These are phyloP conservation scores for Hyphodiscus sp. DNA, from an alignment of 2,329 filamentous ascomycete genomes.

Conservation along the genomic window DNA sequence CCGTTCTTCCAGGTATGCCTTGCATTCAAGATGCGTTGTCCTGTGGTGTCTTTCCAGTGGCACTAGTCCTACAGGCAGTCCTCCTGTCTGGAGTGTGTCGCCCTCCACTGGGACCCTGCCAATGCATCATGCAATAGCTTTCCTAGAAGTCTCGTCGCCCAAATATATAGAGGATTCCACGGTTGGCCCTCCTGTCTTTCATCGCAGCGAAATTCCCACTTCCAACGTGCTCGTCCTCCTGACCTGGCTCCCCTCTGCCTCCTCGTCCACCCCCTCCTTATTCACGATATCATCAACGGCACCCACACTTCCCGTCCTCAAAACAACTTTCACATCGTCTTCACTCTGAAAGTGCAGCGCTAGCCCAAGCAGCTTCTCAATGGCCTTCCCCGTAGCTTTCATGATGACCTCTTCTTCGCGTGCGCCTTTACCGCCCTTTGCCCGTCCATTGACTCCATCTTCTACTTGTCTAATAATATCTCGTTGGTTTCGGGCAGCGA, in stretches of 20 bases:
- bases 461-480: slow-evolving; percentile 15
- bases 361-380: slow-evolving; percentile 25
- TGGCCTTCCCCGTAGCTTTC: slow-evolving; percentile 29
- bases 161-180: neutral
- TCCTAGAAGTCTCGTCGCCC: neutral
- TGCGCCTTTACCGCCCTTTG: slow-evolving; percentile 10
- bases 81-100: no score
- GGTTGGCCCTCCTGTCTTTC: slow-evolving; percentile 1
- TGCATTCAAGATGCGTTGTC: no score
- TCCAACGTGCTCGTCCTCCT: slow-evolving; percentile 27
- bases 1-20: no score
- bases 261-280: slow-evolving; percentile 4
- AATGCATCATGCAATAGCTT: neutral
- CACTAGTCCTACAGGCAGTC: no score
- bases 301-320: slow-evolving; percentile 29
- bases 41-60: no score
- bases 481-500: slow-evolving; percentile 2
- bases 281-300: slow-evolving; percentile 30
- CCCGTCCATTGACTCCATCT: slow-evolving; percentile 9
- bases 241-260: slow-evolving; percentile 19
- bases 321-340: slow-evolving; percentile 22
- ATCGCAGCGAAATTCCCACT: slow-evolving; percentile 21
- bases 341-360: slow-evolving; percentile 24
- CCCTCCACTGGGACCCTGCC: no score
- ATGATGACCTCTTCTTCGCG: slow-evolving; percentile 24